Evolutionary conservation across 345 rosid species (phyloP).

Genomic region (Dimocarpus longan): DNA sequence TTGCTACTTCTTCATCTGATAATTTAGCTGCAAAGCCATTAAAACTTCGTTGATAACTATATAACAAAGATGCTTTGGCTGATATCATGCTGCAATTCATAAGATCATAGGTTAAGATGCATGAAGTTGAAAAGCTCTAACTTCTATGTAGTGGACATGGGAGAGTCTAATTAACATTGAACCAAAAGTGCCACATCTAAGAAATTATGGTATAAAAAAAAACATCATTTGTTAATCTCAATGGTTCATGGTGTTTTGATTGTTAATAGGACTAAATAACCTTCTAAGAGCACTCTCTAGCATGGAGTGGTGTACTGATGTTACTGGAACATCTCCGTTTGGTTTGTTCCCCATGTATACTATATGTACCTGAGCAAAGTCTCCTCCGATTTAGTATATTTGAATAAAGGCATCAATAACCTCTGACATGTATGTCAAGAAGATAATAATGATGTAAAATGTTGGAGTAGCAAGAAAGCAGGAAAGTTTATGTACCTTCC

Average conservation of each 20-base stretch:
- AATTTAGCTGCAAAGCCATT: slow-evolving; percentile 24
- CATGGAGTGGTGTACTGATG: slow-evolving; percentile 18
- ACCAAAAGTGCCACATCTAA: too few species aligned
- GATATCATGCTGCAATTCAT: not conserved
- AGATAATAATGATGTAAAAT: too few species aligned
- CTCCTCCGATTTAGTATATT: not conserved
- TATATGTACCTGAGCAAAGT: slow-evolving; percentile 14
- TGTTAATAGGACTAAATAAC: not conserved
- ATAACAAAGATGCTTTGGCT: slow-evolving; percentile 11
- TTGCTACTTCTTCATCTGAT: slow-evolving; percentile 12
- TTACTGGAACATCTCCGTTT: not conserved
- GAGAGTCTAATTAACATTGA: too few species aligned
- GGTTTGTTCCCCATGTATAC: slow-evolving; percentile 24
- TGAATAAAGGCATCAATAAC: not conserved
- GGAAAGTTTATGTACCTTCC: not conserved
- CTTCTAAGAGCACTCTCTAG: slow-evolving; percentile 13
- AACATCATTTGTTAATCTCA: too few species aligned
- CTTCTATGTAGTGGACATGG: too few species aligned
- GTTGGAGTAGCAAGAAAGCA: not conserved
- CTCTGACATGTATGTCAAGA: too few species aligned
- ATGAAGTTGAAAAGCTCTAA: not conserved
- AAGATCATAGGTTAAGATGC: not conserved
- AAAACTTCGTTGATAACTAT: slow-evolving; percentile 18
- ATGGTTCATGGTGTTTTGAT: not conserved
- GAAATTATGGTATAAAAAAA: not conserved